Conservation (phyloP, 1,139 yeast species). For the Saccharomycopsis hybrid region DNA sequence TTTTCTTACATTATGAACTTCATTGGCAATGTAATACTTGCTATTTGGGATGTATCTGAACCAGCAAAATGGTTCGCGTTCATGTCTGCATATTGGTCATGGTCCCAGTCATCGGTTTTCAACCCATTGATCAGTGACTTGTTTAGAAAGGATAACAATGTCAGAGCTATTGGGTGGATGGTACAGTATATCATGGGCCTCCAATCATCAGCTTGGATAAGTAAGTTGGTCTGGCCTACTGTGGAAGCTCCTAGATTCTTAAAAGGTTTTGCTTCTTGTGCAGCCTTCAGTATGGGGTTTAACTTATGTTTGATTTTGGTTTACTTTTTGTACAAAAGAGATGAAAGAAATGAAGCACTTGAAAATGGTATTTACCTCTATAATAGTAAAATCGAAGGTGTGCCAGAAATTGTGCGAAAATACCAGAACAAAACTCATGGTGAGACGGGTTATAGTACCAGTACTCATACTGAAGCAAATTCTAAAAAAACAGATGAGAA, state of each 20-base stretch:
- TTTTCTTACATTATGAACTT: slow-evolving; percentile 37
- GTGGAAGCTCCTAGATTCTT: slow-evolving; percentile 44
- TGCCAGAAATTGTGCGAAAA: slow-evolving; percentile 13
- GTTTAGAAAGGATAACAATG: slow-evolving; percentile 39
- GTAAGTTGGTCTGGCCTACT: slow-evolving; percentile 46
- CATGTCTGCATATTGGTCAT: slow-evolving; percentile 38
- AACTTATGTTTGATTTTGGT: slow-evolving; percentile 26
- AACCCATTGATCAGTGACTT: slow-evolving; percentile 43
- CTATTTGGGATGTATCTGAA: slow-evolving; percentile 41
- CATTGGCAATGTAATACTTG: slow-evolving; percentile 35
- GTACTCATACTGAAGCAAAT: too few species aligned
- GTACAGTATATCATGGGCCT: slow-evolving; percentile 39
- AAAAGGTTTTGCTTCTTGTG: slow-evolving; percentile 42
- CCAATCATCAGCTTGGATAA: slow-evolving; percentile 36
- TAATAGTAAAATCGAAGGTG: slow-evolving; percentile 10
- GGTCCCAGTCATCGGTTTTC: slow-evolving; percentile 41
- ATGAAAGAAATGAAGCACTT: slow-evolving; percentile 38
- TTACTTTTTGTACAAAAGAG: slow-evolving; percentile 39
- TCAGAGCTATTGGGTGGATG: slow-evolving; percentile 40
- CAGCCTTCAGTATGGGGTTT: slow-evolving; percentile 27
- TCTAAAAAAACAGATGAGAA: too few species aligned
- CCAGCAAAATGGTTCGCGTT: slow-evolving; percentile 44
- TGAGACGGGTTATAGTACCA: too few species aligned
- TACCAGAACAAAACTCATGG: background rate
- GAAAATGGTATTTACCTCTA: slow-evolving; percentile 36